Percentiles rank a stretch among this genome's conserved stretches.
These are phyloP conservation scores for Hirschioporus abietinus DNA, from an alignment of 768 basidiomycete genomes.

Conservation along the genomic window DNA sequence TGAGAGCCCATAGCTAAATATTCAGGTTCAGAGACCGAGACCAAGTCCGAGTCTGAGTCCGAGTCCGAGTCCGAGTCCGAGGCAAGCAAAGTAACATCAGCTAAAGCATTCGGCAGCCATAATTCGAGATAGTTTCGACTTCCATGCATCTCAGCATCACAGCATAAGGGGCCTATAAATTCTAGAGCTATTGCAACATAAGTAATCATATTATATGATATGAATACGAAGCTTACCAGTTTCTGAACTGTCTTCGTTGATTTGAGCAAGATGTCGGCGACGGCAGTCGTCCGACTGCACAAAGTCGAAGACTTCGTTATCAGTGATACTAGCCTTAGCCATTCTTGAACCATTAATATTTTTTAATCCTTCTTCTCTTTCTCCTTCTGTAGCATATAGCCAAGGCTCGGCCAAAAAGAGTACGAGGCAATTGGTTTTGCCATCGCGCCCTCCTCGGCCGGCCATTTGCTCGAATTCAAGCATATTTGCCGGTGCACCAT, in stretches of 20 bases:
- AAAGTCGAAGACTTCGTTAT: not conserved
- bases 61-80: not conserved
- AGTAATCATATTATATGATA: not conserved
- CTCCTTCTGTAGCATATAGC: not conserved
- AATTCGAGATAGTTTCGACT: not conserved
- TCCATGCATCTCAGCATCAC: not conserved
- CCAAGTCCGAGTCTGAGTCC: too few species aligned
- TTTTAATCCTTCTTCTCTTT: not conserved
- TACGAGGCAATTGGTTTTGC: not conserved
- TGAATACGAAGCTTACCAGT: not conserved
- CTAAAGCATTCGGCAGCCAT: not conserved
- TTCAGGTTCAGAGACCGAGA: not conserved
- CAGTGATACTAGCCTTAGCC: not conserved
- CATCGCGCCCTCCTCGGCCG: not conserved
- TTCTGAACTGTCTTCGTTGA: not conserved
- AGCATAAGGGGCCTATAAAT: not conserved
- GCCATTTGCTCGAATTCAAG: not conserved
- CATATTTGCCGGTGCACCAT: not conserved
- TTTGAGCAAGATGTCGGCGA: not conserved
- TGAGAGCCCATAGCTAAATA: not conserved
- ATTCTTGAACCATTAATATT: not conserved
- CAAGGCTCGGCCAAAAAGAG: not conserved
- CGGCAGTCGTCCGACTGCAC: not conserved
- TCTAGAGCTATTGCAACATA: not conserved
- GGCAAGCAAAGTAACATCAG: not conserved